These are phyloP conservation scores for Auriculariales sp. DNA, from an alignment of 768 basidiomycete species.

Conservation along the genomic window DNA sequence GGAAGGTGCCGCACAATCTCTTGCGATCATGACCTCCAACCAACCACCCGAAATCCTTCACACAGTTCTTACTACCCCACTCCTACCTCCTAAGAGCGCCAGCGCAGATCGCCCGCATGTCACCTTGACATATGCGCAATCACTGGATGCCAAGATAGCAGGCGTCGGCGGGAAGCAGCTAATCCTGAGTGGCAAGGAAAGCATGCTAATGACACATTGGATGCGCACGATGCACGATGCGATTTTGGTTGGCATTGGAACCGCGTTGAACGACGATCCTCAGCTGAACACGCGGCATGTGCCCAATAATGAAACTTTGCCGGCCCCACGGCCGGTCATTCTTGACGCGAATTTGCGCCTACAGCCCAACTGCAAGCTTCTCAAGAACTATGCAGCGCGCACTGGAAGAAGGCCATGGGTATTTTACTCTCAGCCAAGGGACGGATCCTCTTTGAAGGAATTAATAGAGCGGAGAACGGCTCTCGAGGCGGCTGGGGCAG, in stretches of 20 bases:
- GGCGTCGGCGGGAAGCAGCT: slow-evolving; percentile 61
- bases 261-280: slow-evolving; percentile 82
- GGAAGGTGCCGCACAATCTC: background rate
- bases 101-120: slow-evolving; percentile 35
- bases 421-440: slow-evolving; percentile 27
- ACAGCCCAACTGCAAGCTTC: slow-evolving; percentile 48
- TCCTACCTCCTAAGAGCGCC: background rate
- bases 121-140: slow-evolving; percentile 79
- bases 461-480: slow-evolving; percentile 20
- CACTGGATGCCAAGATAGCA: slow-evolving; percentile 79
- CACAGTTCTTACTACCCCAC: slow-evolving; percentile 2
- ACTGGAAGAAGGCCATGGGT: slow-evolving; percentile 62
- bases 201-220: slow-evolving; percentile 93
- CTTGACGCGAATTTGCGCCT: slow-evolving; percentile 67
- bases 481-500: slow-evolving; percentile 54
- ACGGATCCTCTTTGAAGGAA: slow-evolving; percentile 8
- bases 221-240: slow-evolving; percentile 87
- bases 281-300: slow-evolving; percentile 54
- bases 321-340: slow-evolving; percentile 60
- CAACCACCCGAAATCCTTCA: slow-evolving; percentile 3
- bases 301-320: slow-evolving; percentile 10
- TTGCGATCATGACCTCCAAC: background rate
- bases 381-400: slow-evolving; percentile 45
- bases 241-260: slow-evolving; percentile 83
- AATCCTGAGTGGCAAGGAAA: slow-evolving; percentile 69